Evolutionary conservation across 371 early-diverging fungal genomes (phyloP).

Genomic region (Mucor piriformis): DNA sequence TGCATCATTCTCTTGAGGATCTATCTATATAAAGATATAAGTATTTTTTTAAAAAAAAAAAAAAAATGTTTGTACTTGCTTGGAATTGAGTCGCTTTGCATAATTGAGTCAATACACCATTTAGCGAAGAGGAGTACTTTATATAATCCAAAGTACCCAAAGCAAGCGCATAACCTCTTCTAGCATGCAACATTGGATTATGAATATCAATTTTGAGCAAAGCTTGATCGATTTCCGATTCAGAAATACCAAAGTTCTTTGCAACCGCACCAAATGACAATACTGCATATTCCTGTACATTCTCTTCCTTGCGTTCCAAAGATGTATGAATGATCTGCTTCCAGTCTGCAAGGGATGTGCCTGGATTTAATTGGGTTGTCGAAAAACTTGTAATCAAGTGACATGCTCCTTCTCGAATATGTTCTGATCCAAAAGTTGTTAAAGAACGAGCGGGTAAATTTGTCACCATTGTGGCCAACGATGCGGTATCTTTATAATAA

Average conservation of each 20-base stretch:
- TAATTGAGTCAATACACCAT: conserved; percentile 28
- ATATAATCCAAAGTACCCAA: conserved; percentile 61
- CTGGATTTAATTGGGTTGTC: conserved; percentile 46
- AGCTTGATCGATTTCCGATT: conserved; percentile 32
- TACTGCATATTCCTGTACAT: conserved; percentile 67
- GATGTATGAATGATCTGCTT: conserved; percentile 56
- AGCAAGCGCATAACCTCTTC: conserved; percentile 72
- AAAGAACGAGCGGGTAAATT: conserved; percentile 55
- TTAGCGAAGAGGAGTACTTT: conserved; percentile 22
- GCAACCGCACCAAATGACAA: conserved; percentile 58
- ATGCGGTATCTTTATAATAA: conserved; percentile 1
- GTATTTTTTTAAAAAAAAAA: background rate
- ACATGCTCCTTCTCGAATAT: conserved; percentile 60
- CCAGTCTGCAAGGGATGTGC: conserved; percentile 36
- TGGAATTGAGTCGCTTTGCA: conserved; percentile 35
- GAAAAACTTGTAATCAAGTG: conserved; percentile 58
- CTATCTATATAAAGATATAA: conserved; percentile 27
- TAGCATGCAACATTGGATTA: conserved; percentile 41
- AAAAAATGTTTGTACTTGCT: conserved; percentile 25
- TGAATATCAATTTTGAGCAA: conserved; percentile 35
- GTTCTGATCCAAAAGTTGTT: conserved; percentile 71
- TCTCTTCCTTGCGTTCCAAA: conserved; percentile 72
- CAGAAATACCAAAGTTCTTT: conserved; percentile 41
- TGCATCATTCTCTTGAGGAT: conserved; percentile 58
- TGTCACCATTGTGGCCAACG: conserved; percentile 39